Evolutionary conservation across 2,329 filamentous ascomycete species (phyloP), one percentile per base, ranked within the genome.

Genomic region (Arthrobotrys megalospora): DNA sequence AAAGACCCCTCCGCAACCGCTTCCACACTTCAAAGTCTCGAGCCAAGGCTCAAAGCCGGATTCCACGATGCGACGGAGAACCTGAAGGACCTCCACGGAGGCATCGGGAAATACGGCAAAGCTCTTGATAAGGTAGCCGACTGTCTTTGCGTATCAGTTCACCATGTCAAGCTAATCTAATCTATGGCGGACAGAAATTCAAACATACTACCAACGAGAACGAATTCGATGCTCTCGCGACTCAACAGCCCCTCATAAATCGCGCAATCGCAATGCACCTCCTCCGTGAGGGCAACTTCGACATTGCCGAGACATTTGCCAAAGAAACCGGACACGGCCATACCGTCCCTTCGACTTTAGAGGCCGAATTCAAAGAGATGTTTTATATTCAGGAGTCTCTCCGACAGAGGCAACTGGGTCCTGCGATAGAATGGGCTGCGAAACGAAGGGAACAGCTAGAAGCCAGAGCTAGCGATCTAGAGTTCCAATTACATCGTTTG

Each of bases 191-290:
- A 28, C 21, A 90, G 88, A 89, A 91, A 82, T 91, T 90, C 83
- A 91, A 91, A 85, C 63, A 43, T 36, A 43, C 79, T 53, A 67
- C 79, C 65, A 64, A 78, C 45, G 66, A 91, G 12, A 92, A 90
- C 82, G 92, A 94, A 73, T 91, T 93, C 82, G 93, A 97, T 84
- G 91, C 91, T 38, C 90, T 97, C 84, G 90, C 90, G 0, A 89
- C 91, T 19, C 90, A 96, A 80, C 88, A 92, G 3, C 87, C 88
- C 14, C 87, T 97, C 11, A 93, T 98, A 83, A 96, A 97, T 85
- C 90, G 94, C 71, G 95, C 96, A 6, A 96, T 99, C 81, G 93
- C 93, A 8, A 97, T 98, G 94, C 96, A 99, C 83, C 88, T 99
- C 21, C 88, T 99, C 45, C 92, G 96, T 47, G 95, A 98, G 85